Base-by-base conservation (phyloP, 164 flowering plant genomes). In the Stephania yunnanensis region DNA sequence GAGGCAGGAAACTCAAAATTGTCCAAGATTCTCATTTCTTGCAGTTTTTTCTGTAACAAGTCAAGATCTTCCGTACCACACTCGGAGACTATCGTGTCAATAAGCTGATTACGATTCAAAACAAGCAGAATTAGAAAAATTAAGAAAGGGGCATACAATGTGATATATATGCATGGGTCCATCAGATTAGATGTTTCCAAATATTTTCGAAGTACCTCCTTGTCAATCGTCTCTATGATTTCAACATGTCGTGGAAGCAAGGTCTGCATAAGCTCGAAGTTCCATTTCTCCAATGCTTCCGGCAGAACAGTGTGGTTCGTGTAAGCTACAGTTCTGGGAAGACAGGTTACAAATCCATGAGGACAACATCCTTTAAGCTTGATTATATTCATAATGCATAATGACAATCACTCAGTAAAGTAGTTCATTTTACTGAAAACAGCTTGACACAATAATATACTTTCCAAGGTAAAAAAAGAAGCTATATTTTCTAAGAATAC, bases 221-320 rank as follows among this genome's bases (percentile, higher is more conserved):
- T 91, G 65, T 95, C 99, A 81, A 95, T 91, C 88, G 77, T 82
- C 79, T 93, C 90, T 78, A 95, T 93, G 70, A 95, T 93, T 87
- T 95, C 94, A 76, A 93, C 86, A 84, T 93, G 99, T 46, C 99
- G 87, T 75, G 99, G 99, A 80, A 95, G 91, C 84, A 95, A 72
- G 77, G 87, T 87, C 85, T 95, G 88, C 94, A 93, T 89, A 67
- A 95, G 91, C 30, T 93, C 99, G 17, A 89, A 86, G 83, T 93
- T 91, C 99, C 99, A 95, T 82, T 95, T 95, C 86, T 93, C 99
- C 83, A 95, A 75, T 63, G 97, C 97, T 83, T 95, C 99, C 44
- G 99, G 99, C 73, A 95, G 85, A 85, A 95, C 99, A 42, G 99
- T 95, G 78, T 95, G 99, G 78, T 95, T 95, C 71, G 97, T 93